Base-by-base conservation (phyloP, 345 rosid genomes). In the Eucalyptus polybractea region DNA sequence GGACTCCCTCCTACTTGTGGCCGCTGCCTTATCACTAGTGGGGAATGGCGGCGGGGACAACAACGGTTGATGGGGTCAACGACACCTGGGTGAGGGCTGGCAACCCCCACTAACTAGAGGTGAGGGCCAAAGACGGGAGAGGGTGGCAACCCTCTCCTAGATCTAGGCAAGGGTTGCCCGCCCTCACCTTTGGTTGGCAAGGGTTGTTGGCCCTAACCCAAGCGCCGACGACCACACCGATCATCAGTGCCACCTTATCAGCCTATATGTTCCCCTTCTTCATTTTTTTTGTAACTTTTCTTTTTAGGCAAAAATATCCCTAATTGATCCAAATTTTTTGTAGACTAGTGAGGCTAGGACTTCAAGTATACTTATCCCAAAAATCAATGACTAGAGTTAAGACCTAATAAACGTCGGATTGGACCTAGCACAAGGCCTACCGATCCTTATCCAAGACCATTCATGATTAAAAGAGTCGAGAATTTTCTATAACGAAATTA, bases 21-120 rank as follows among this genome's bases (percentile, higher is more conserved):
- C 25, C 25, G 0, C 0, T 7, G 5, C 5, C 58, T 3, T 53
- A 53, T 53, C 25, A 1, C 0, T 19, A 2, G 58, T 53, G 58
- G 22, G 58, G 56, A n/a, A n/a, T 4, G 10, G 24, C 2, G 9
- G 4, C 5, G 4, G 0, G 1, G 22, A 7, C 1, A 1, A 0
- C 4, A 0, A 0, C 8, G 0, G 2, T 8, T 7, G 58, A 19
- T 19, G 25, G 58, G 58, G 25, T 53, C 58, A 53, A 10, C 1
- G 0, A 2, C 56, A 53, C 24, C 4, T 53, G 0, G 4, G 4
- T 53, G 24, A 53, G 9, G 2, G 56, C 2, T 0, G 0, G 0
- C 10, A 7, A 53, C 24, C 56, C 5, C 0, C 0, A 0, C 24
- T 53, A 53, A 53, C 56, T 19, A 53, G 56, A 53, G 56, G 56